These are phyloP conservation scores for Russula lepida DNA, from an alignment of 768 basidiomycete species.

Conservation along the genomic window DNA sequence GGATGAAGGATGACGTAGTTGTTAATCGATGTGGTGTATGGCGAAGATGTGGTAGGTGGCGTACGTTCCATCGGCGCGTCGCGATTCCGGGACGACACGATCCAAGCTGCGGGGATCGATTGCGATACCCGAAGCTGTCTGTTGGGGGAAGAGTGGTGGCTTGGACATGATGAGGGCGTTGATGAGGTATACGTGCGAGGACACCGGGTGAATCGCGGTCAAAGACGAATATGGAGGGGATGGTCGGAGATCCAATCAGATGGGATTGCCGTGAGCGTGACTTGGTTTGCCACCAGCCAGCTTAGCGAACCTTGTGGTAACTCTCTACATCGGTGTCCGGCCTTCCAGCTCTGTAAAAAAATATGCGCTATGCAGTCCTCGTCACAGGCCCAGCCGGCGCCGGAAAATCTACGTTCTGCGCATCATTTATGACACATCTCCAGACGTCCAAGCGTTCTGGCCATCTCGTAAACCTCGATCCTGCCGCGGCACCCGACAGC, in stretches of 20 bases:
- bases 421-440: conserved; percentile 83
- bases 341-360: neutral
- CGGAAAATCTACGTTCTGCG: conserved; percentile 92
- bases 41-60: conserved; percentile 23
- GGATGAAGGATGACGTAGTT: neutral
- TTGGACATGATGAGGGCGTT: conserved; percentile 14
- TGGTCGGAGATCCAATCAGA: conserved; percentile 13
- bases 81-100: conserved; percentile 81
- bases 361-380: conserved; percentile 83
- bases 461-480: conserved; percentile 96
- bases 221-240: neutral
- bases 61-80: conserved; percentile 79
- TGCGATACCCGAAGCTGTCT: conserved; percentile 69
- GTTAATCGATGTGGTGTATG: conserved; percentile 1
- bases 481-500: conserved; percentile 76
- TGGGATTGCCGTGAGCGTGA: neutral
- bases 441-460: conserved; percentile 70
- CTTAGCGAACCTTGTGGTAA: neutral
- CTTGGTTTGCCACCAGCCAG: too few relatives aligned
- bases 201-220: neutral
- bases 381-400: conserved; percentile 96
- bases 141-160: conserved; percentile 69
- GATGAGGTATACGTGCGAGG: conserved; percentile 1
- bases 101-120: conserved; percentile 80
- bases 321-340: neutral